Evolutionary conservation across 192 early-diverging fungal species (phyloP).

Genomic region (Coemansia sp.): DNA sequence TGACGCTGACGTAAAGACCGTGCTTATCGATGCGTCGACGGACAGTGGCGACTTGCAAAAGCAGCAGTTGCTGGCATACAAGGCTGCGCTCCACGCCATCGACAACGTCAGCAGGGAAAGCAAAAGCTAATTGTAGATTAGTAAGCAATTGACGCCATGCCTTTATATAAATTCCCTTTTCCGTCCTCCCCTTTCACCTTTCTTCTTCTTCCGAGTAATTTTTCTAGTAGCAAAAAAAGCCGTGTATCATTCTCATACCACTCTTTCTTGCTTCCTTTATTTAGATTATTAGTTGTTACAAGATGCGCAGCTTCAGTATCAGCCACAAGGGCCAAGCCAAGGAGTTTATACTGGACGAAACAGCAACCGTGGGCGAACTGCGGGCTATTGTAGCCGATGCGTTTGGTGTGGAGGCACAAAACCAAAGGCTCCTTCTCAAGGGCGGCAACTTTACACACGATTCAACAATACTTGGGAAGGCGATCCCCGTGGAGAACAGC

Average conservation of each 20-base stretch:
- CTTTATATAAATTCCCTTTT: neutral
- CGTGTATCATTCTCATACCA: neutral
- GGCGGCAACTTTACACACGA: conserved; percentile 17
- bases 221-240: neutral
- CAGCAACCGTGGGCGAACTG: conserved; percentile 33
- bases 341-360: conserved; percentile 4
- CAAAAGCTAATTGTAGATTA: too few relatives aligned
- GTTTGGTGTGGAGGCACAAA: conserved; percentile 27
- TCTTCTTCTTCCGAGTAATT: neutral
- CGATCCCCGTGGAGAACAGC: conserved; percentile 3
- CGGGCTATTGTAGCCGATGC: conserved; percentile 15
- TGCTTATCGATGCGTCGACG: neutral
- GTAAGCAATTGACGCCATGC: neutral
- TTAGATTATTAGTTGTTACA: neutral
- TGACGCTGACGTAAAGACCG: neutral
- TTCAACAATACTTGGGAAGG: neutral
- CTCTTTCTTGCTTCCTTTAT: too few relatives aligned
- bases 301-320: conserved; percentile 12
- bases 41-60: too few relatives aligned
- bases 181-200: conserved; percentile 1
- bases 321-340: conserved; percentile 25
- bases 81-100: conserved; percentile 47
- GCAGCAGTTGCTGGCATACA: conserved; percentile 34
- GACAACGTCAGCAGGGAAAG: neutral
- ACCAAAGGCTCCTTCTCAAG: conserved; percentile 32